Base-by-base conservation (phyloP, 177 flowering plant species). In the Tripterygium wilfordii region DNA sequence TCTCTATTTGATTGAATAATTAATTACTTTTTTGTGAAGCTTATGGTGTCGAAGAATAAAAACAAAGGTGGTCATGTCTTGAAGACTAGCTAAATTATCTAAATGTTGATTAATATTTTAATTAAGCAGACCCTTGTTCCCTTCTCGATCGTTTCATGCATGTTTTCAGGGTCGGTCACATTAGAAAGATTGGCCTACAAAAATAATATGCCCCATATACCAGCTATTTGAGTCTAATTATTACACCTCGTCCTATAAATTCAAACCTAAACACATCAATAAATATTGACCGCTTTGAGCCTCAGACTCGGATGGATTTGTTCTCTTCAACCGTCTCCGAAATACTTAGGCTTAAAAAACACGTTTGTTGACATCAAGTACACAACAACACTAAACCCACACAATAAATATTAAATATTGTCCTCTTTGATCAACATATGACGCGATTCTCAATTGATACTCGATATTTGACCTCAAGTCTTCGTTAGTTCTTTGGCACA, bases 101-200 rank as follows among this genome's bases (percentile, higher is more conserved):
- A 35, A 24, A 36, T 14, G 21, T 15, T 21, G 18, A 18, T 3
- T 5, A 17, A 25, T 44, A 36, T 25, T 42, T 46, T 55, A 36
- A 29, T 16, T 13, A 43, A 43, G 12, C 56, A 40, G 42, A 51
- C 28, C 41, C 45, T 40, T 40, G 42, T 48, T 41, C 36, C 48
- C 65, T 48, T 60, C 56, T 45, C 42, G 54, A 51, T 38, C 9
- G 1, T 3, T 36, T n/a, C 3, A 15, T 46, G 8, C 62, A 23
- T 60, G 54, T 49, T 61, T 35, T 53, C 12, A 32, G 55, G 70
- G 66, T 66, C 57, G 66, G 66, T 51, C 53, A 51, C 53, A 16
- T 13, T 10, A 37, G 10, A 37, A 16, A 10, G 5, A 37, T 8
- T 19, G 22, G 12, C 7, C 20, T 37, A 37, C 14, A 12, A 10